phyloP scores from a whole-genome alignment of 768 basidiomycete genomes.

The Trametopsis cervina region DNA sequence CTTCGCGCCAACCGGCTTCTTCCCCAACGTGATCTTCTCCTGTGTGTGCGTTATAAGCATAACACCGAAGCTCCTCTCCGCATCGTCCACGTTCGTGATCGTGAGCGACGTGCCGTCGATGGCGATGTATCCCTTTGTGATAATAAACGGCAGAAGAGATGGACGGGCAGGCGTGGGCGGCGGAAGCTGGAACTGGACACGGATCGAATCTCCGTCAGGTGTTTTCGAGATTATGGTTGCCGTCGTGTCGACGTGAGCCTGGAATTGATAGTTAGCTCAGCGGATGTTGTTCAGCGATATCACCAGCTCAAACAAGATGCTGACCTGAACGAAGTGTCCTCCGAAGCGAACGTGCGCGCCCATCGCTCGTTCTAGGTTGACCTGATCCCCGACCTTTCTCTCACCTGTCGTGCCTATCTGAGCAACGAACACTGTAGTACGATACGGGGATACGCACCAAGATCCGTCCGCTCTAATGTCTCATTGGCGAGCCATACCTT shows the following conservation, averaged over 20 bases:
- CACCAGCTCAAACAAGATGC: constrained; percentile 10
- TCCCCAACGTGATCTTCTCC: constrained; percentile 72
- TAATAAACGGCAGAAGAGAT: constrained; percentile 72
- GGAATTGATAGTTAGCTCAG: not conserved
- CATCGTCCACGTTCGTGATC: constrained; percentile 70
- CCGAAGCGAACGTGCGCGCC: constrained; percentile 86
- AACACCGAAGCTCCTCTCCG: constrained; percentile 61
- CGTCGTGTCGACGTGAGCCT: constrained; percentile 94
- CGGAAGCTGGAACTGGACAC: constrained; percentile 73
- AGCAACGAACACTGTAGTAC: not conserved
- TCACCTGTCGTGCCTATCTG: constrained; percentile 60
- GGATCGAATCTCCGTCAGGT: constrained; percentile 83
- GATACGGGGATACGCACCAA: constrained; percentile 46
- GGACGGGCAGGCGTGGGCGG: constrained; percentile 49
- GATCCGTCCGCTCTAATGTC: constrained; percentile 83
- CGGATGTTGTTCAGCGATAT: not conserved
- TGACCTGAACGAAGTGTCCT: constrained; percentile 95
- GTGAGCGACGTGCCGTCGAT: constrained; percentile 95
- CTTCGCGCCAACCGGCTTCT: constrained; percentile 66
- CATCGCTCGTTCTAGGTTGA: constrained; percentile 96
- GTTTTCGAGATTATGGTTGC: constrained; percentile 61
- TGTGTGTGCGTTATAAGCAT: constrained; percentile 98
- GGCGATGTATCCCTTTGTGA: constrained; percentile 91
- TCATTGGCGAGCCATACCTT: constrained; percentile 95
- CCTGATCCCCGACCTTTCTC: constrained; percentile 65